Percentiles rank a stretch among this genome's conserved stretches.
phyloP scores from a whole-genome alignment of 805 yeast species.

The Blastobotrys parvus region DNA sequence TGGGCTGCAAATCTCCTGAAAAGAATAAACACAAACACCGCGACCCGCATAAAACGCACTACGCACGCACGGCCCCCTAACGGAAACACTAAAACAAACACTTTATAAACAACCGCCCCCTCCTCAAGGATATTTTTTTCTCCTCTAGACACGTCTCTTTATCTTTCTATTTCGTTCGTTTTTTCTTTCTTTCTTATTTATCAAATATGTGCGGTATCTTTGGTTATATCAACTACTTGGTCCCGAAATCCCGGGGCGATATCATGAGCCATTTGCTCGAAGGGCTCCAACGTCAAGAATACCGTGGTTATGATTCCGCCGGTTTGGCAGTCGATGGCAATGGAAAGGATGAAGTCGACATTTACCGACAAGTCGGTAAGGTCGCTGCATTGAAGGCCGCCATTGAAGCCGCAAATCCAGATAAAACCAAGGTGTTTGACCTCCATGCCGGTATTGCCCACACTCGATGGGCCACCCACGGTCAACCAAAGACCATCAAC shows the following conservation, averaged over 20 bases:
- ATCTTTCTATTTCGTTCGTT: neutral
- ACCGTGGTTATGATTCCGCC: conserved; percentile 97
- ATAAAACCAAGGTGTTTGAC: conserved; percentile 51
- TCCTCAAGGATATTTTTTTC: no score
- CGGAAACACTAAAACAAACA: no score
- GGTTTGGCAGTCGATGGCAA: conserved; percentile 96
- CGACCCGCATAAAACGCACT: no score
- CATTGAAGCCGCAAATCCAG: conserved; percentile 36
- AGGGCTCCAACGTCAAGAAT: conserved; percentile 69
- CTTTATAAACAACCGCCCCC: no score
- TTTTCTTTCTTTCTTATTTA: neutral
- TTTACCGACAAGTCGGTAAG: conserved; percentile 85
- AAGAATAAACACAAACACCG: no score
- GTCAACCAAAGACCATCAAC: conserved; percentile 75
- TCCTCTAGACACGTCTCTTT: neutral
- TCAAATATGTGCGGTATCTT: conserved; percentile 60
- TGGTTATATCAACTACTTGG: conserved; percentile 94
- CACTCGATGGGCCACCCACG: conserved; percentile 99
- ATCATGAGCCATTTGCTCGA: conserved; percentile 83
- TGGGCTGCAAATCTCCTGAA: no score
- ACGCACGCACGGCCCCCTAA: no score
- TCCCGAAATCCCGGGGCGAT: conserved; percentile 86
- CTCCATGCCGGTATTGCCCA: conserved; percentile 96
- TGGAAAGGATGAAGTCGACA: conserved; percentile 55
- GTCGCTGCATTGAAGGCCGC: conserved; percentile 74